Conservation (phyloP, 2,329 filamentous ascomycete species). For the Fusarium beomiforme region DNA sequence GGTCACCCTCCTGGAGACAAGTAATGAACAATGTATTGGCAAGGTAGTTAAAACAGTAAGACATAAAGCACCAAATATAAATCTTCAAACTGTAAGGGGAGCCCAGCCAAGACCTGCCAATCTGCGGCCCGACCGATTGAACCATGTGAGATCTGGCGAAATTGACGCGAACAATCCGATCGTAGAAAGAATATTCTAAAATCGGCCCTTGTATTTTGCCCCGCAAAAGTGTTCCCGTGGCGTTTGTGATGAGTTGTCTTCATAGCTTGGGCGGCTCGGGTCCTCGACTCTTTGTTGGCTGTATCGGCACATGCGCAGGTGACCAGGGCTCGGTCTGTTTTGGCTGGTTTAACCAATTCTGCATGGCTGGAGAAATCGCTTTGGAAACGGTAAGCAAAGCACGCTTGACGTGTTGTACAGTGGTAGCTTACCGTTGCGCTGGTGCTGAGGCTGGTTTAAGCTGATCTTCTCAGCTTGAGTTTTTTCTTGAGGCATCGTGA, state of each 20-base stretch:
- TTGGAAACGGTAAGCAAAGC: not conserved
- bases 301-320: not conserved
- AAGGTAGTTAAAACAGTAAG: too few relatives aligned
- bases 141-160: too few relatives aligned
- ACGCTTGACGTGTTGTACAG: rapidly evolving
- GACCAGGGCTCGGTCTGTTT: not conserved
- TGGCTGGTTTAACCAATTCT: not conserved
- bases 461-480: rapidly evolving
- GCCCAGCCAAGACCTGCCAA: rapidly evolving
- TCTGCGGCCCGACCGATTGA: rapidly evolving
- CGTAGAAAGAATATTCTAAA: not conserved
- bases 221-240: rapidly evolving
- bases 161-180: rapidly evolving
- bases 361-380: not conserved
- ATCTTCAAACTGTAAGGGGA: too few relatives aligned
- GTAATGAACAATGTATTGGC: too few relatives aligned
- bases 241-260: rapidly evolving
- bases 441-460: rapidly evolving
- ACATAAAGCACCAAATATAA: too few relatives aligned
- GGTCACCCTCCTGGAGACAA: too few relatives aligned
- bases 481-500: not conserved
- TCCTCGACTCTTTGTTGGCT: not conserved
- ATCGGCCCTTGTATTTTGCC: too few relatives aligned
- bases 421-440: not conserved
- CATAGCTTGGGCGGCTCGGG: not conserved